These are phyloP conservation scores for Neurospora sp. DNA, from an alignment of 495 filamentous ascomycete genomes.

Conservation along the genomic window DNA sequence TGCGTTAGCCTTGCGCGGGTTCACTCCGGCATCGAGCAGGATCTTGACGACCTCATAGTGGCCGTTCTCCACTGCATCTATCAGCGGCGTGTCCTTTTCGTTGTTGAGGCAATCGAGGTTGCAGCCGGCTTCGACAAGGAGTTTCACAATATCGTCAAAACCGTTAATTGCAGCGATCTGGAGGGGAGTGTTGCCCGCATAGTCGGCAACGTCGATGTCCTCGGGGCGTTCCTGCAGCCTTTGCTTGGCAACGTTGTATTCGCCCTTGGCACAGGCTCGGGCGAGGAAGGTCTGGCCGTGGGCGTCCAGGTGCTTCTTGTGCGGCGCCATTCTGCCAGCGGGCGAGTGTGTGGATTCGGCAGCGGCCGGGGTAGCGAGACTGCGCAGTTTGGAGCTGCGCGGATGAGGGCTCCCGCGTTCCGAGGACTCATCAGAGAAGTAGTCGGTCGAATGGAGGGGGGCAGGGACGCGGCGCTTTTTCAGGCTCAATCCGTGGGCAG, in stretches of 20 bases:
- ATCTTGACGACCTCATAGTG: conserved; percentile 84
- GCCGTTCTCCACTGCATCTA: conserved; percentile 92
- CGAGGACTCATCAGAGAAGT: conserved; percentile 64
- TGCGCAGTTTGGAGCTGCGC: conserved; percentile 54
- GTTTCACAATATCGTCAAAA: conserved; percentile 66
- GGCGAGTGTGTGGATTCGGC: conserved; percentile 50
- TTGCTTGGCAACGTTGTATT: conserved; percentile 57
- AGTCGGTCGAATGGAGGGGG: conserved; percentile 52
- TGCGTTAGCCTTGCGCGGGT: conserved; percentile 77
- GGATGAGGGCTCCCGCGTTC: conserved; percentile 60
- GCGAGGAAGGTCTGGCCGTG: conserved; percentile 78
- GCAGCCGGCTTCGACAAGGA: conserved; percentile 71
- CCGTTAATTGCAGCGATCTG: conserved; percentile 85
- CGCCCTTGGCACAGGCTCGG: conserved; percentile 69
- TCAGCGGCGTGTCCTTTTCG: conserved; percentile 84
- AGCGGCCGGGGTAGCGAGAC: conserved; percentile 47
- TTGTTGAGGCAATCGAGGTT: conserved; percentile 69
- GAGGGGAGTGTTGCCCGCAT: conserved; percentile 86
- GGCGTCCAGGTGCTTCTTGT: conserved; percentile 75
- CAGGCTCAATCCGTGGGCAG: conserved; percentile 40
- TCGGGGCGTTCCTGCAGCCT: conserved; percentile 66
- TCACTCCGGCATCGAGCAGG: conserved; percentile 72
- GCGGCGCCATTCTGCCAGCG: conserved; percentile 48
- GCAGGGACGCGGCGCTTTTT: conserved; percentile 48
- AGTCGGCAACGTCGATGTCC: conserved; percentile 80